Evolutionary conservation across 2,329 filamentous ascomycete species (phyloP).

Genomic region (Aspergillus sp.): DNA sequence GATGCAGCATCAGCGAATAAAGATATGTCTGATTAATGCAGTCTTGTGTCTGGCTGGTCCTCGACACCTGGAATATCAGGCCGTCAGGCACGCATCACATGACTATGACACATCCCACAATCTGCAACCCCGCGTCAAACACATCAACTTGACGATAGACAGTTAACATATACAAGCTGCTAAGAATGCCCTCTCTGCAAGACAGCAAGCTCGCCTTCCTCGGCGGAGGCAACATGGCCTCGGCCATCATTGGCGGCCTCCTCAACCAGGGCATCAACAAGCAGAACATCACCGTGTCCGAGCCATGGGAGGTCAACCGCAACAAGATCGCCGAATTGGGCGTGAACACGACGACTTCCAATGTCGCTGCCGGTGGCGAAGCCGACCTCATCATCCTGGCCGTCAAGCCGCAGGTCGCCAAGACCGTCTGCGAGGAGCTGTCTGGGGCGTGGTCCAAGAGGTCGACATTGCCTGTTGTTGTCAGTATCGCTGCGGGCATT

Average conservation of each 20-base stretch:
- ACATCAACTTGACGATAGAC: neutral
- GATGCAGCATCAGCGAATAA: no score
- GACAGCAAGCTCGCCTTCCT: constrained; percentile 37
- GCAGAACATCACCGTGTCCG: constrained; percentile 34
- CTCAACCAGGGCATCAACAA: constrained; percentile 28
- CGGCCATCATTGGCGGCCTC: constrained; percentile 35
- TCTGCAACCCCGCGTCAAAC: neutral
- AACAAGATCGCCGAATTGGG: constrained; percentile 32
- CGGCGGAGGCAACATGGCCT: constrained; percentile 39
- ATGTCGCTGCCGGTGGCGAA: constrained; percentile 25
- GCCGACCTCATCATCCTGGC: constrained; percentile 35
- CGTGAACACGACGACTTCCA: constrained; percentile 31
- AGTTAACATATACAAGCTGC: no score
- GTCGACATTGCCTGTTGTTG: constrained; percentile 27
- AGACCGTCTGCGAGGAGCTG: constrained; percentile 34
- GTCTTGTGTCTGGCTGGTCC: no score
- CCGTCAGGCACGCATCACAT: neutral
- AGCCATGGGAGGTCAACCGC: constrained; percentile 38
- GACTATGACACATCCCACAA: neutral
- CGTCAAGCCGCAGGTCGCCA: constrained; percentile 36
- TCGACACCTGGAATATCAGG: neutral
- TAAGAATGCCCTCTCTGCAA: constrained; percentile 22
- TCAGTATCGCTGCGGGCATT: constrained; percentile 37
- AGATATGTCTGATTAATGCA: neutral
- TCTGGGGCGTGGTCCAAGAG: constrained; percentile 26